Evolutionary conservation across 805 yeast species (phyloP).

Genomic region (Yarrowia sp.): DNA sequence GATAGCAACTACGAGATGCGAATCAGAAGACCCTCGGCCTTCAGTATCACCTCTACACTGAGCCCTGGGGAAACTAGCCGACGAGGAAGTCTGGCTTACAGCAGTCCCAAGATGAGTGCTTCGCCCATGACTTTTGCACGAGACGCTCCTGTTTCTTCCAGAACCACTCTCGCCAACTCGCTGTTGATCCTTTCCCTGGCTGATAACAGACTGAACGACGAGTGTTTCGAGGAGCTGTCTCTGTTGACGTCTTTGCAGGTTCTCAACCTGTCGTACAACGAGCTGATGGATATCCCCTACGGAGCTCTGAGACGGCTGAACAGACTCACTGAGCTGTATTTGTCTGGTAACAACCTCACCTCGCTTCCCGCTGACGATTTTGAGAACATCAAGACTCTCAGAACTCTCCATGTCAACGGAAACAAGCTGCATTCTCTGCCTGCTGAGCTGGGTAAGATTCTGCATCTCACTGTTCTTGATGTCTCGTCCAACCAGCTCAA

Average conservation of each 20-base stretch:
- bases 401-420: slow-evolving; percentile 74
- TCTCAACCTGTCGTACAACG: slow-evolving; percentile 84
- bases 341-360: slow-evolving; percentile 83
- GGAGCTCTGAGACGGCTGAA: slow-evolving; percentile 69
- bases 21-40: slow-evolving; percentile 38
- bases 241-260: slow-evolving; percentile 62
- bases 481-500: slow-evolving; percentile 89
- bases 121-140: slow-evolving; percentile 29
- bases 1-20: slow-evolving; percentile 41
- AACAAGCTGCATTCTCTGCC: slow-evolving; percentile 88
- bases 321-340: slow-evolving; percentile 66
- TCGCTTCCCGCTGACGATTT: slow-evolving; percentile 88
- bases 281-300: slow-evolving; percentile 77
- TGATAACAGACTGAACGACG: slow-evolving; percentile 84
- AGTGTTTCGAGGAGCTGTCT: slow-evolving; percentile 71
- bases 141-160: slow-evolving; percentile 17
- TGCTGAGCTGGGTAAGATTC: slow-evolving; percentile 78
- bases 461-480: slow-evolving; percentile 73
- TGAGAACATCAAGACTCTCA: slow-evolving; percentile 63
- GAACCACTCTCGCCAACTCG: slow-evolving; percentile 54
- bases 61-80: slow-evolving; percentile 30
- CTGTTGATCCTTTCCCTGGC: slow-evolving; percentile 69
- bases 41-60: slow-evolving; percentile 24
- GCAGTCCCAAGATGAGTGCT: slow-evolving; percentile 34
- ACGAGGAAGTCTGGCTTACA: slow-evolving; percentile 27